These are phyloP conservation scores for Vicia faba DNA, from an alignment of 306 rosid genomes.

Conservation along the genomic window DNA sequence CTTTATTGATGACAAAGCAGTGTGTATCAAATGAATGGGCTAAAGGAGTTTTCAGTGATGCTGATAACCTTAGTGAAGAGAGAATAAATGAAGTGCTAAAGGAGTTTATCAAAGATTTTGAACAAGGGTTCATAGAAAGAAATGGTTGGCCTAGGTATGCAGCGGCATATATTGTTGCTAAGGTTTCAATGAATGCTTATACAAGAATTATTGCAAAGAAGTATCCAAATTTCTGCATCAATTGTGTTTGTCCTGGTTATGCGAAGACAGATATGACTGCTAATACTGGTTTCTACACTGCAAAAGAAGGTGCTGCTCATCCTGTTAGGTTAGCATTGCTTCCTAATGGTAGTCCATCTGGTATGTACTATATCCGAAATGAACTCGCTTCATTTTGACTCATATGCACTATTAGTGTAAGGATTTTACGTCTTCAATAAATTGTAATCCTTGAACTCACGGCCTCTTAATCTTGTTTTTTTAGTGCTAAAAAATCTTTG, in stretches of 20 bases:
- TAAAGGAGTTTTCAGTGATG: slow-evolving; percentile 22
- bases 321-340: slow-evolving; percentile 11
- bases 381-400: not conserved
- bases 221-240: slow-evolving; percentile 32
- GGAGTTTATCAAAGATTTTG: slow-evolving; percentile 13
- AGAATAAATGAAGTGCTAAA: slow-evolving; percentile 30
- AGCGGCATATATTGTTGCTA: slow-evolving; percentile 8
- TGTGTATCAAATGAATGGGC: slow-evolving; percentile 24
- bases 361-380: not conserved
- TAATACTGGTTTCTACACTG: slow-evolving; percentile 20
- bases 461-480: too few species aligned
- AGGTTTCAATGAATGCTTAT: slow-evolving; percentile 41
- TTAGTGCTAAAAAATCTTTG: too few species aligned
- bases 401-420: too few species aligned
- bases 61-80: slow-evolving; percentile 25
- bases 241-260: slow-evolving; percentile 45
- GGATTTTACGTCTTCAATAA: not conserved
- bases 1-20: slow-evolving; percentile 20
- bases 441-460: too few species aligned
- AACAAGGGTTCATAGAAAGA: slow-evolving; percentile 28
- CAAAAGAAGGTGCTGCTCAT: slow-evolving; percentile 35
- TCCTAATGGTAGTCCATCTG: slow-evolving; percentile 12
- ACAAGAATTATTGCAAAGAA: slow-evolving; percentile 48
- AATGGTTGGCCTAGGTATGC: not conserved
- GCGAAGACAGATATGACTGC: slow-evolving; percentile 41